Evolutionary conservation across 306 rosid species (phyloP).

Genomic region (Carpinus viminea): DNA sequence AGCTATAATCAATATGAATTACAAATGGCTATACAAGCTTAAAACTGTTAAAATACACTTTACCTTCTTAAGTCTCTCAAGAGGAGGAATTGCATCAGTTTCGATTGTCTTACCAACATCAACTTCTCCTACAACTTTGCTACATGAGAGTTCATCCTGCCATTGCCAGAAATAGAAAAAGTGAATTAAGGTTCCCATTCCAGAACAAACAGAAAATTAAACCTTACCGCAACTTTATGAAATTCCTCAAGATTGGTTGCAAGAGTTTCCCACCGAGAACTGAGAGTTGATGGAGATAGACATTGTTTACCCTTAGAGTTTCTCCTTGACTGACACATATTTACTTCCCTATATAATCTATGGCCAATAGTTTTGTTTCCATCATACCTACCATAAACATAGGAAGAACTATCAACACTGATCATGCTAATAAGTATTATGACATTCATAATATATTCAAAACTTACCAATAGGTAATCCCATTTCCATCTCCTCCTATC

Average conservation of each 20-base stretch:
- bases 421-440: constrained; percentile 7
- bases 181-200: constrained; percentile 15
- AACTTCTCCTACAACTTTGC: constrained; percentile 50
- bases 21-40: constrained; percentile 14
- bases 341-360: constrained; percentile 62
- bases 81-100: constrained; percentile 63
- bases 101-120: constrained; percentile 54
- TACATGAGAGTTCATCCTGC: constrained; percentile 66
- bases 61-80: constrained; percentile 70
- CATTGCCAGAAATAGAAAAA: constrained; percentile 32
- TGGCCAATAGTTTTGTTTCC: constrained; percentile 59
- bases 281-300: constrained; percentile 40
- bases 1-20: background rate
- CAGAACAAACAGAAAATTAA: constrained; percentile 8
- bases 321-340: constrained; percentile 37
- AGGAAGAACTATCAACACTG: constrained; percentile 21
- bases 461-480: constrained; percentile 69
- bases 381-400: constrained; percentile 66
- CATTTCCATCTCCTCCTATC: constrained; percentile 60
- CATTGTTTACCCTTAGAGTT: constrained; percentile 39
- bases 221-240: constrained; percentile 63
- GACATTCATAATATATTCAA: constrained; percentile 12
- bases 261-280: constrained; percentile 76
- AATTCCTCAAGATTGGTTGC: constrained; percentile 75
- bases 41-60: constrained; percentile 12